Evolutionary conservation across 2,329 filamentous ascomycete species (phyloP), one percentile per base, ranked within the genome.

Genomic region (Aureobasidium sp.): DNA sequence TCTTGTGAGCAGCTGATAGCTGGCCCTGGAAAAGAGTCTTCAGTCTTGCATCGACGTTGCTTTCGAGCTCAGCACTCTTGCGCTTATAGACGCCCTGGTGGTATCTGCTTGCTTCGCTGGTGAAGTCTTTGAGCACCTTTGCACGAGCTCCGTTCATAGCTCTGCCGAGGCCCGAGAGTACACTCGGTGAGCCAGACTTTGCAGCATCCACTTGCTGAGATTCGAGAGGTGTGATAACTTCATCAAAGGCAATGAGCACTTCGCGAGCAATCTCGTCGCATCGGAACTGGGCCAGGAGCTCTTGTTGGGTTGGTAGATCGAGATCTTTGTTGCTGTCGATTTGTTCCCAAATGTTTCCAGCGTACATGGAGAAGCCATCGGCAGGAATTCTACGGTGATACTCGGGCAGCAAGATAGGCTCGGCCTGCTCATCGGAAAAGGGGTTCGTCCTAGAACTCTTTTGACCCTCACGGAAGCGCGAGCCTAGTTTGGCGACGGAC

Each of bases 281-380:
- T 67, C 94, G 86, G 79, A 97, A 99, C 74, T 99, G 94, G 12
- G 94, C 94, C 59, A 99, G 82, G 50, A 99, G 82, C 74, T 99
- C 94, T 76, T 99, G 94, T 73, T 99, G 94, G 0, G 94, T 97
- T 3, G 94, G 94, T 63, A 99, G 77, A 75, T 99, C 94, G 61
- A 99, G 81, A 71, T 99, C 94, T 76, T 99, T 99, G 82, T 99
- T 99, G 79, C 93, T 89, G 69, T 96, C 92, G 72, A 99, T 99
- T 76, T 97, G 93, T 70, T 97, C 92, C 94, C 94, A 99, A 48
- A 99, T 86, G 44, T 92, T 91, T 72, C 94, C 87, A 0, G 94
- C 92, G 70, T 99, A 99, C 64, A 91, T 82, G 0, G 93, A 90
- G 72, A 97, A 94, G n/a, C 94, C 94, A 74, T 99, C 94, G 10